Evolutionary conservation across 2,329 filamentous ascomycete genomes (phyloP), one percentile per base, ranked within the genome.

Genomic region (Xylariomycetidae sp.): DNA sequence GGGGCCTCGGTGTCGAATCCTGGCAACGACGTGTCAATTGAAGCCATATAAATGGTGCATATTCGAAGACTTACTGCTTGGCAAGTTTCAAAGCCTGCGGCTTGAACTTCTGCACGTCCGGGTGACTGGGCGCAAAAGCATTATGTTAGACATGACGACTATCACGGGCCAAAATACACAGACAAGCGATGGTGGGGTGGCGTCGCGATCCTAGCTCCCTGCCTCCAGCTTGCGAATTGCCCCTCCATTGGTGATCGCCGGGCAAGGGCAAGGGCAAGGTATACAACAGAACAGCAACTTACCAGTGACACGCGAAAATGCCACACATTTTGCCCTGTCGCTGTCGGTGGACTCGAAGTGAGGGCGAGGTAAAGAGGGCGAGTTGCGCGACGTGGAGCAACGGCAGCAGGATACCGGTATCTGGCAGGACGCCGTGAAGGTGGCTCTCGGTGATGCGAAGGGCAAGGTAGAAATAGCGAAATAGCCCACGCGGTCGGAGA

Each of bases 71-170:
- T 64, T 76, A 94, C 87, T 86, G 83, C 75, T 95, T 95, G 49
- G 88, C 81, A 69, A 96, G 84, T 67, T 83, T 83, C 64, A 96
- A 74, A 57, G 90, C 90, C 43, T 84, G 90, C 32, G 90, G 84
- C 79, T 95, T 95, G 74, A 96, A 96, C 58, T 88, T 89, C 58
- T 85, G 80, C 56, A 95, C 87, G 76, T 95, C 85, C 46, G 90
- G 89, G 60, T 96, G 89, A 69, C 77, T 79, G 46, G 47, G 48
- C 53, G 41, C 41, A 37, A 35, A 36, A 8, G 17, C 30, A 10
- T 32, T 18, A 16, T 31, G 13, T 37, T 43, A 43, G 39, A 14
- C 38, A 26, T 41, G 28, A 42, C 46, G 26, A 33, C n/a, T 32
- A 16, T 24, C 24, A 30, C 37, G 26, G 34, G 8, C 19, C 16